Conservation (phyloP, 2,329 filamentous ascomycete species). For the Leptographium flavum region DNA sequence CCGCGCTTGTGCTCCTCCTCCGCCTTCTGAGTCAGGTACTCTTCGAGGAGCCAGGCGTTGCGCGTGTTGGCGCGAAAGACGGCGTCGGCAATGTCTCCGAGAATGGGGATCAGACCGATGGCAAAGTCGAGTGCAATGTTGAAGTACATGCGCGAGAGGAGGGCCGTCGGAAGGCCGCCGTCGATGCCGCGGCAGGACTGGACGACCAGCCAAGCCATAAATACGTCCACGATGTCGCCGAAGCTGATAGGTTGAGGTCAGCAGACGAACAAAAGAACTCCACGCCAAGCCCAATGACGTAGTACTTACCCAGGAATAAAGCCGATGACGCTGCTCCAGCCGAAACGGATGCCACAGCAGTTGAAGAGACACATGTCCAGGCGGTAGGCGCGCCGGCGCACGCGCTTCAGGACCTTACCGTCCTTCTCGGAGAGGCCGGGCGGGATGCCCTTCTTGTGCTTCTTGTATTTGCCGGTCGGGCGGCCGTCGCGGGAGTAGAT, state of each 20-base stretch:
- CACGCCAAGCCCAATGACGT: too few species aligned
- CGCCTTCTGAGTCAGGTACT: slow-evolving; percentile 54
- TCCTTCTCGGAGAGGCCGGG: slow-evolving; percentile 74
- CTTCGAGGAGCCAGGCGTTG: slow-evolving; percentile 43
- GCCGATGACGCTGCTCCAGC: slow-evolving; percentile 78
- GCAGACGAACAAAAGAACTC: too few species aligned
- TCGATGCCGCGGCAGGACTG: slow-evolving; percentile 59
- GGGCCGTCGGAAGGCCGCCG: slow-evolving; percentile 50
- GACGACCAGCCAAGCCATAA: slow-evolving; percentile 64
- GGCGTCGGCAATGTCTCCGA: slow-evolving; percentile 65
- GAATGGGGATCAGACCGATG: slow-evolving; percentile 58
- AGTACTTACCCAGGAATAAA: slow-evolving; percentile 66
- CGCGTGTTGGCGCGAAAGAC: slow-evolving; percentile 62
- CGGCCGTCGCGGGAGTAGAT: slow-evolving; percentile 54
- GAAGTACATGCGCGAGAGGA: slow-evolving; percentile 61
- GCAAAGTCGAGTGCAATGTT: slow-evolving; percentile 65
- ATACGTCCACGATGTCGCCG: slow-evolving; percentile 60
- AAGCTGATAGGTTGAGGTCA: slow-evolving; percentile 28
- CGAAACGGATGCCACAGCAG: slow-evolving; percentile 68
- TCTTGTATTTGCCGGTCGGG: slow-evolving; percentile 60
- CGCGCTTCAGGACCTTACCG: slow-evolving; percentile 65
- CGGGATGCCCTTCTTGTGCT: slow-evolving; percentile 71
- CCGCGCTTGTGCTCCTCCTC: slow-evolving; percentile 28
- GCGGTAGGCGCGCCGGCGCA: slow-evolving; percentile 72
- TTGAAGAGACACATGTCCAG: slow-evolving; percentile 78